Base-by-base conservation (phyloP, 2,329 filamentous ascomycete genomes). In the Tolypocladium tropicale region DNA sequence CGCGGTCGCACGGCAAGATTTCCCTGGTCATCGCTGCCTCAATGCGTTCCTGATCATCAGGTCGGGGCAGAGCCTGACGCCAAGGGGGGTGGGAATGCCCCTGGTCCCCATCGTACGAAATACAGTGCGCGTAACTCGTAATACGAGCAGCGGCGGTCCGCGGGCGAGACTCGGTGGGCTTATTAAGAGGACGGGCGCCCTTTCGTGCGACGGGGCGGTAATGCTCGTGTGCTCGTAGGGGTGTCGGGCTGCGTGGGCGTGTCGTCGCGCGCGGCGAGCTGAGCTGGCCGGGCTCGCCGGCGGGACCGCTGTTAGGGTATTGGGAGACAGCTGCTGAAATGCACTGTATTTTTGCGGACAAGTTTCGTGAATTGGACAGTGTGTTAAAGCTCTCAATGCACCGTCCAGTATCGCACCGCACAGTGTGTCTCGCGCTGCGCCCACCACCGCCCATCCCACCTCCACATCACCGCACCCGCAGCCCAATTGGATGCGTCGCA, bases 101-200 rank as follows among this genome's bases (percentile, higher is more conserved):
- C 23, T 48, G 43, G 14, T 28, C 43, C 43, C 9, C 14, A 18
- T 21, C 10, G 18, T 49, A 49, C 43, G 16, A 11, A 10, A 18
- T 33, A 50, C 46, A 50, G 46, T 50, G 46, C 12, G 46, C 18
- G n/a, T n/a, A n/a, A n/a, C n/a, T n/a, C n/a, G n/a, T n/a, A n/a
- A n/a, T n/a, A n/a, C n/a, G n/a, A n/a, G 5, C 1, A 2, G 16
- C 6, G 4, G 21, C 25, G 9, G 46, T 6, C 18, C 21, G 46
- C 11, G 23, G 18, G 21, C 4, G 28, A 6, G 16, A 18, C 6
- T 11, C 12, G 23, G 43, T 25, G n/a, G n/a, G n/a, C n/a, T n/a
- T n/a, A n/a, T n/a, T n/a, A n/a, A n/a, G n/a, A n/a, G n/a, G n/a
- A n/a, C n/a, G 16, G 16, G 16, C 16, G 34, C 34, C 34, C 34